Evolutionary conservation across 306 rosid species (phyloP).

Genomic region (Crotalaria pallida): DNA sequence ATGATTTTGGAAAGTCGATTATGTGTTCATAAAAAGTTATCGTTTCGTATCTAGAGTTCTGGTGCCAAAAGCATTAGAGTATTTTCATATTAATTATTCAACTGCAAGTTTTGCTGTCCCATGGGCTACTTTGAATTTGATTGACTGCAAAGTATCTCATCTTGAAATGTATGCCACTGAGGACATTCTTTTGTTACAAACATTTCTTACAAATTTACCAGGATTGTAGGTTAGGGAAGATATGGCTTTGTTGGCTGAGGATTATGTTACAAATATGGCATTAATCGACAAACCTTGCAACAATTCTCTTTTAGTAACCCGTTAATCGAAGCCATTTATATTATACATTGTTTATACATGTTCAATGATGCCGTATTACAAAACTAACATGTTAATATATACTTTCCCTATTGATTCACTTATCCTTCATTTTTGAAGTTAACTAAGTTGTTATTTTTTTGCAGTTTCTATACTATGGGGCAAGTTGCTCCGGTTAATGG

Average conservation of each 20-base stretch:
- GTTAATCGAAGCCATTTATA: not conserved
- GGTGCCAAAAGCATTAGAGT: not conserved
- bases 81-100: not conserved
- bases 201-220: not conserved
- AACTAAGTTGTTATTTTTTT: constrained; percentile 7
- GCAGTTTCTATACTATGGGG: constrained; percentile 51
- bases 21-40: not conserved
- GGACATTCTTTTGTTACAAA: not conserved
- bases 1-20: not conserved
- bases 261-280: not conserved
- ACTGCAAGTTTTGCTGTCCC: not conserved
- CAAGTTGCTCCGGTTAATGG: constrained; percentile 61
- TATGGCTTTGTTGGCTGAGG: not conserved
- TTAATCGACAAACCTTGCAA: not conserved
- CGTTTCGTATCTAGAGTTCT: not conserved
- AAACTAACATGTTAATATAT: not conserved
- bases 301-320: not conserved
- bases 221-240: not conserved
- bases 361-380: not conserved
- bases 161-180: not conserved
- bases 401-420: not conserved
- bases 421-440: not conserved
- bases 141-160: not conserved
- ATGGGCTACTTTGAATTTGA: not conserved
- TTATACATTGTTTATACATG: not conserved